phyloP scores from a whole-genome alignment of 2,329 filamentous ascomycete genomes.

The Trichoderma endophyticum region DNA sequence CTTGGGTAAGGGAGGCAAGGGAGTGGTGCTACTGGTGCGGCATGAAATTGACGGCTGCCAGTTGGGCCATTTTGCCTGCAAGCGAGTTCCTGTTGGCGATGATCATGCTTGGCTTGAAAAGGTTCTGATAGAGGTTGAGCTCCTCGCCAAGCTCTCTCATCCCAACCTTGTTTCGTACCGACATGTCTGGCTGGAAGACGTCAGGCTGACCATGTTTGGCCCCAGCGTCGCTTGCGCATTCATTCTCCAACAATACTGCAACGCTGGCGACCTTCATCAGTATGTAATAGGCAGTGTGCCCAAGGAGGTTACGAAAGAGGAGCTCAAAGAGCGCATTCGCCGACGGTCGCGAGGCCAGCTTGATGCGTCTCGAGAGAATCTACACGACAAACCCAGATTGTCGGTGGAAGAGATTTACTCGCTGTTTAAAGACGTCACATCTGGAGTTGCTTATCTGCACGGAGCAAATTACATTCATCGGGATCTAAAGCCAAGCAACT shows the following conservation, averaged over 20 bases:
- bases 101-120: conserved; percentile 96
- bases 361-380: conserved; percentile 57
- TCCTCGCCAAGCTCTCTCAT: conserved; percentile 87
- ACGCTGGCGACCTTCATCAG: conserved; percentile 82
- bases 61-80: conserved; percentile 91
- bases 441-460: conserved; percentile 86
- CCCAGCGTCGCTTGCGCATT: conserved; percentile 93
- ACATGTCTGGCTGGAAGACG: conserved; percentile 95
- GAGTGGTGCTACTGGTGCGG: conserved; percentile 88
- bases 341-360: conserved; percentile 74
- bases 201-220: conserved; percentile 77
- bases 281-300: conserved; percentile 72
- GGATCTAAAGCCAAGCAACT: conserved; percentile 95
- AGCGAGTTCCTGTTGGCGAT: conserved; percentile 91
- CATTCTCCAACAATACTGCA: conserved; percentile 97
- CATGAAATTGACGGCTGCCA: conserved; percentile 88
- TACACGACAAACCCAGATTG: conserved; percentile 41
- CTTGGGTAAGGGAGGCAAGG: conserved; percentile 86
- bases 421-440: conserved; percentile 92
- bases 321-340: conserved; percentile 83
- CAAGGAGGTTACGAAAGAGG: conserved; percentile 68
- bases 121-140: conserved; percentile 85
- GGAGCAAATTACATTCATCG: conserved; percentile 91
- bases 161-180: conserved; percentile 95
- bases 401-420: conserved; percentile 93